Percentiles rank a stretch among this genome's conserved stretches.
These are phyloP conservation scores for Sophora flavescens DNA, from an alignment of 306 rosid genomes.

Conservation along the genomic window DNA sequence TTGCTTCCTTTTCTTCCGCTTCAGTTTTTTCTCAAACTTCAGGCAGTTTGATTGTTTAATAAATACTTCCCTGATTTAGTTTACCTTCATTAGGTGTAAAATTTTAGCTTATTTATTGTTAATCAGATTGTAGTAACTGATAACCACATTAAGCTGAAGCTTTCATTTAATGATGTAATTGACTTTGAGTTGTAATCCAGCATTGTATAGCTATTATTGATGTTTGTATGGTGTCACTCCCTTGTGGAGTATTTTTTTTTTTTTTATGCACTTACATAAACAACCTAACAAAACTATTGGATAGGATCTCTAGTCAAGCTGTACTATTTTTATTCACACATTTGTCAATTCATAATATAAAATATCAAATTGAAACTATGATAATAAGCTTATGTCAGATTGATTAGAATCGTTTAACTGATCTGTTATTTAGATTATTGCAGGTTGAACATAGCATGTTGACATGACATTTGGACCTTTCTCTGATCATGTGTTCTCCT, in stretches of 20 bases:
- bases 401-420: slow-evolving; percentile 2
- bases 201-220: neutral
- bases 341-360: neutral
- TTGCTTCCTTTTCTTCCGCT: neutral
- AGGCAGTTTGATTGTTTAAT: neutral
- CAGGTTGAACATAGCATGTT: neutral
- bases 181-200: neutral
- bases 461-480: slow-evolving; percentile 11
- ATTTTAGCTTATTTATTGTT: neutral
- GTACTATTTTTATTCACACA: neutral
- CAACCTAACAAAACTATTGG: neutral
- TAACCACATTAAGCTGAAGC: neutral
- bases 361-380: slow-evolving; percentile 1
- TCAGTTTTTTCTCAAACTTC: neutral
- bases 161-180: slow-evolving; percentile 19
- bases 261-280: neutral
- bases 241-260: neutral
- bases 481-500: slow-evolving; percentile 30
- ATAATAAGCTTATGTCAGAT: neutral
- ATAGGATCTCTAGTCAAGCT: slow-evolving; percentile 5
- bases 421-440: neutral
- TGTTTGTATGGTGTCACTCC: neutral
- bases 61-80: neutral
- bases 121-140: neutral
- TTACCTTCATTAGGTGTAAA: slow-evolving; percentile 7